Base-by-base conservation (phyloP, 352 stramenopile genomes). In the Thalassiosira exigua region DNA sequence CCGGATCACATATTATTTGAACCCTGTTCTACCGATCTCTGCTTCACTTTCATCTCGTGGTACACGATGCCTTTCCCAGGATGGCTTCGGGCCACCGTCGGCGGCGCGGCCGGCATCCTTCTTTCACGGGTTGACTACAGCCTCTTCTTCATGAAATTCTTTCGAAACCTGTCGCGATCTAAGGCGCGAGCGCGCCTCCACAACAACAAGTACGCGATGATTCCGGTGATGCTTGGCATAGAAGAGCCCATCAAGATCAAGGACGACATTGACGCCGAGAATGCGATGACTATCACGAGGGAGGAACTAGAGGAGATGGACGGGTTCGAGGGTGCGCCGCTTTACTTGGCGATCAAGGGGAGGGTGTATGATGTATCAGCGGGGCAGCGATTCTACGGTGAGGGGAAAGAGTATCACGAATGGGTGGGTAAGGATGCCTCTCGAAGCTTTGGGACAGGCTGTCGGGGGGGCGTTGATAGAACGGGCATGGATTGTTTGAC, bases 81-180 rank as follows among this genome's bases (percentile, higher is more conserved):
- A n/a, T 81, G 73, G 73, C 56, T 81, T 19, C 62, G 54, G n/a
- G 27, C 67, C 21, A 76, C 65, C 29, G 46, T 81, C 27, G 73
- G 53, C 17, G 73, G 53, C 17, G 65, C 59, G 7, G 67, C 58
- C 41, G 73, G 72, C 26, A 54, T 75, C 26, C 19, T 74, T 24
- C 56, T 81, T n/a, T 26, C 72, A 12, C 56, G 46, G n/a, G 64
- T 81, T 0, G 73, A 81, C 42, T 81, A 73, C 65, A 90, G 85
- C 70, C 59, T 85, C 14, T 84, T 87, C 22, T 73, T 89, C 3
- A 92, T 92, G 86, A 72, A 82, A 54, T 83, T 92, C 67, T 90
- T 92, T 67, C 84, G 86, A 14, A 82, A 92, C 46, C 50, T 92
- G 9, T 81, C 69, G 14, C 58, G 86, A 0, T 76, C 75, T 41